Conservation (phyloP, 345 rosid genomes). For the Alliaria petiolata region DNA sequence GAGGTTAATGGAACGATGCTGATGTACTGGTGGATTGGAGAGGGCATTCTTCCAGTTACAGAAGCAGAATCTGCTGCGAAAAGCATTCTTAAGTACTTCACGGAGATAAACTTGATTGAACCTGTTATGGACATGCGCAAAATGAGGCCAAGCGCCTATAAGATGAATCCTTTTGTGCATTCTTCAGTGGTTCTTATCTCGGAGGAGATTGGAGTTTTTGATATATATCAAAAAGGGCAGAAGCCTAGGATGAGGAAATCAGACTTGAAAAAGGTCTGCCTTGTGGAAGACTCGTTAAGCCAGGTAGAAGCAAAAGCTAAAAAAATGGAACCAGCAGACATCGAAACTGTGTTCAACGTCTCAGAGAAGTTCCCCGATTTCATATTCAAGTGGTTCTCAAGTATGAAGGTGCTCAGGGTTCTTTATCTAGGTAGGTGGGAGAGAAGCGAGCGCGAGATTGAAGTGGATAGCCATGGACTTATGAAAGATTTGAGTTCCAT, state of each 20-base stretch:
- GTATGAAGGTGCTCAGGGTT: too few relatives aligned
- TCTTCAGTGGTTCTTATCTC: slow-evolving; percentile 38
- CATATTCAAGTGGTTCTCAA: slow-evolving; percentile 32
- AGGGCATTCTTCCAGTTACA: slow-evolving; percentile 23
- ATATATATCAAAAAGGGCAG: neutral
- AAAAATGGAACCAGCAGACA: neutral
- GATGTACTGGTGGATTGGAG: slow-evolving; percentile 58
- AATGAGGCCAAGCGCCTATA: slow-evolving; percentile 23
- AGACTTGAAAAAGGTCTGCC: slow-evolving; percentile 32
- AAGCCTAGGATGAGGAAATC: slow-evolving; percentile 16
- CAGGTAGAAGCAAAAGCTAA: neutral
- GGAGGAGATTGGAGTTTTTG: slow-evolving; percentile 8
- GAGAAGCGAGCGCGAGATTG: too few relatives aligned
- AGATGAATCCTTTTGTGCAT: slow-evolving; percentile 41
- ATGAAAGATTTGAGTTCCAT: too few relatives aligned
- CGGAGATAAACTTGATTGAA: slow-evolving; percentile 24
- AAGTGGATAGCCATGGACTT: too few relatives aligned
- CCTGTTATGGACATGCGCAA: slow-evolving; percentile 31
- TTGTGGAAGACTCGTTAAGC: slow-evolving; percentile 31
- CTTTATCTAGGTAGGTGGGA: too few relatives aligned
- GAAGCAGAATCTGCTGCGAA: slow-evolving; percentile 18
- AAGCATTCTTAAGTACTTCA: slow-evolving; percentile 10
- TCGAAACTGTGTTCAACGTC: slow-evolving; percentile 44
- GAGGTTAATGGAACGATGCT: slow-evolving; percentile 43
- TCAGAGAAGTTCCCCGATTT: slow-evolving; percentile 43